Base-by-base conservation (phyloP, 805 yeast species). In the Candida sonorensis region DNA sequence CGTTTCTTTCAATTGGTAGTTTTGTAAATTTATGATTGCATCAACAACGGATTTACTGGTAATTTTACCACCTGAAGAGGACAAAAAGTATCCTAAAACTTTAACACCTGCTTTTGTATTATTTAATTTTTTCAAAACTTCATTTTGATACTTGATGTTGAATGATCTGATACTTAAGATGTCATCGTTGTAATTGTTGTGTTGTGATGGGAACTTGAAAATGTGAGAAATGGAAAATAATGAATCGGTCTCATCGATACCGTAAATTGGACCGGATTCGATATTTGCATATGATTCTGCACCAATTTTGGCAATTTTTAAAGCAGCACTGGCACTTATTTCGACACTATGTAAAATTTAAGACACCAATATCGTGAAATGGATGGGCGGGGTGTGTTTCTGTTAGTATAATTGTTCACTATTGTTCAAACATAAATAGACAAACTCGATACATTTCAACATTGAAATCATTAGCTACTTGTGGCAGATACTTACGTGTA, bases 31-130 rank as follows among this genome's bases (percentile, higher is more conserved):
- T 28, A 77, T 72, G 61, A 85, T 67, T 24, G 77, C 68, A 46
- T 85, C 94, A 18, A 86, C 66, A 31, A 82, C 65, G 34, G 74
- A 73, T 34, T 72, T 69, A 38, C 77, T 75, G 48, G 78, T 72
- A 51, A 77, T 77, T 53, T 76, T 76, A 28, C 92, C 92, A 24
- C 81, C 70, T 31, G 66, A 62, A 18, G 86, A 68, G 27, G 81
- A 67, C 51, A 83, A 74, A 61, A 82, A 85, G 86, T 88, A 85
- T 21, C 95, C 95, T 41, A 78, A 72, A 38, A 78, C 67, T 51
- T 77, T 82, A 26, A 75, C 66, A 28, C 87, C 88, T 38, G 73
- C 66, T 30, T 80, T 79, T 40, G 77, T 72, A 34, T 67, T 69
- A 48, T 67, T 72, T 41, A 84, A 69, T 38, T 74, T 71, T 26